A percentile compares a stretch with the other conserved stretches of the same genome.
Conservation (phyloP, 2,329 filamentous ascomycete species). For the Lachnellula occidentalis region DNA sequence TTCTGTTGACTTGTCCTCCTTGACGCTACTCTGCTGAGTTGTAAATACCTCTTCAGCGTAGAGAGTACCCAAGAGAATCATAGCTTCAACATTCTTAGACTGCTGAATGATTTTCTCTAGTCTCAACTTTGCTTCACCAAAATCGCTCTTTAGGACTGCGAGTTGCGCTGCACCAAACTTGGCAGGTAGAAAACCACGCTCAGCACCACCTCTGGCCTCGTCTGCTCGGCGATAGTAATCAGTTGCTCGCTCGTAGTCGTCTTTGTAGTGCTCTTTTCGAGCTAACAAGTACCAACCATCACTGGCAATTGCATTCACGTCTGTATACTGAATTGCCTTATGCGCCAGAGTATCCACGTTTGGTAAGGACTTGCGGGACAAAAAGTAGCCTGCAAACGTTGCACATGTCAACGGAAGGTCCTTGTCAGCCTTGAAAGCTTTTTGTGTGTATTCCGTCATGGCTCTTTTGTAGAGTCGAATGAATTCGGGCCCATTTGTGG, state of each 20-base stretch:
- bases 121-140: constrained; percentile 86
- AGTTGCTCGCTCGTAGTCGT: constrained; percentile 66
- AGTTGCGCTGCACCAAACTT: constrained; percentile 94
- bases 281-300: constrained; percentile 97
- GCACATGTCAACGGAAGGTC: constrained; percentile 84
- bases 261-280: constrained; percentile 81
- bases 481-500: constrained; percentile 81
- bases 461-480: constrained; percentile 81
- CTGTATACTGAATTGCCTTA: constrained; percentile 91
- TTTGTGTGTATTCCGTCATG: constrained; percentile 91
- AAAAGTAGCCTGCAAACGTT: constrained; percentile 85
- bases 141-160: constrained; percentile 75
- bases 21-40: constrained; percentile 63
- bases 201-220: constrained; percentile 84
- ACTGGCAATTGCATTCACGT: constrained; percentile 93
- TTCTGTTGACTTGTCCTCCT: constrained; percentile 83
- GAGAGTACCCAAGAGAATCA: constrained; percentile 84
- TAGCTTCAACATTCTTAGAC: constrained; percentile 77
- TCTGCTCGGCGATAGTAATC: constrained; percentile 90
- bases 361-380: constrained; percentile 71
- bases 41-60: constrained; percentile 93
- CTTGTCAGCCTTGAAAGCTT: constrained; percentile 89
- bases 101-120: constrained; percentile 92
- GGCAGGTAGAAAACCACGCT: constrained; percentile 84
- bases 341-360: constrained; percentile 84